phyloP scores from a whole-genome alignment of 2,329 filamentous ascomycete genomes.

The Phialemoniopsis sp. region DNA sequence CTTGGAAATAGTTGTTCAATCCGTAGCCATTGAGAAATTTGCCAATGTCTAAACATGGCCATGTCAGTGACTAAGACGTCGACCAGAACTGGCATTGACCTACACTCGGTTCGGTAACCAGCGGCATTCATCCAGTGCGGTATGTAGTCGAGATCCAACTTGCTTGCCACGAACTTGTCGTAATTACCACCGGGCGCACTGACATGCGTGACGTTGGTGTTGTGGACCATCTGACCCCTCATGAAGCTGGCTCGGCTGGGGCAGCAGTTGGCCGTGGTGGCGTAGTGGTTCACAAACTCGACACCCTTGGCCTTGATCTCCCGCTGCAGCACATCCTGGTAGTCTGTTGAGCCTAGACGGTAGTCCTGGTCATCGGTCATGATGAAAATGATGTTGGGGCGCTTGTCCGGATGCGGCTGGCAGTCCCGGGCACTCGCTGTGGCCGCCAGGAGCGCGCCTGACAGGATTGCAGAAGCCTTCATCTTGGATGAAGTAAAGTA shows the following conservation, averaged over 20 bases:
- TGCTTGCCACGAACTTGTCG: slow-evolving; percentile 35
- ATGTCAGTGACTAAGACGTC: too few relatives aligned
- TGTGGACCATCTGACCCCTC: slow-evolving; percentile 18
- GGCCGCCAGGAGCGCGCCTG: too few relatives aligned
- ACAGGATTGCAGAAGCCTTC: too few relatives aligned
- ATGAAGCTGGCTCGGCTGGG: slow-evolving; percentile 17
- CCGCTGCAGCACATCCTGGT: slow-evolving; percentile 11
- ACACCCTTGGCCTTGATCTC: slow-evolving; percentile 14
- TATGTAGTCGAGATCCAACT: slow-evolving; percentile 35
- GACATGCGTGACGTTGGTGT: slow-evolving; percentile 23
- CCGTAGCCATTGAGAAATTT: slow-evolving; percentile 40
- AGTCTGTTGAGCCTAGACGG: slow-evolving; percentile 11
- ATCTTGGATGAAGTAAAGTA: too few relatives aligned
- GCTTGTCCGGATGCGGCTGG: too few relatives aligned
- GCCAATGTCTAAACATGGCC: slow-evolving; percentile 24
- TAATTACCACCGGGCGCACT: slow-evolving; percentile 30
- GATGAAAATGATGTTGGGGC: slow-evolving; percentile 17
- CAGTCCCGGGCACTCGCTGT: too few relatives aligned
- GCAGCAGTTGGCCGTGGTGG: slow-evolving; percentile 18
- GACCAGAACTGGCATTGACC: too few relatives aligned
- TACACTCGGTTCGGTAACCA: slow-evolving; percentile 39
- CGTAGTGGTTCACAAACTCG: slow-evolving; percentile 18
- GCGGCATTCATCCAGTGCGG: slow-evolving; percentile 37
- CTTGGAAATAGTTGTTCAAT: slow-evolving; percentile 29
- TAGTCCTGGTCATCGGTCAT: slow-evolving; percentile 17